A percentile compares a stretch with the other conserved stretches of the same genome.
Conservation (phyloP, 306 rosid species). For the Pterocarpus macrocarpus region DNA sequence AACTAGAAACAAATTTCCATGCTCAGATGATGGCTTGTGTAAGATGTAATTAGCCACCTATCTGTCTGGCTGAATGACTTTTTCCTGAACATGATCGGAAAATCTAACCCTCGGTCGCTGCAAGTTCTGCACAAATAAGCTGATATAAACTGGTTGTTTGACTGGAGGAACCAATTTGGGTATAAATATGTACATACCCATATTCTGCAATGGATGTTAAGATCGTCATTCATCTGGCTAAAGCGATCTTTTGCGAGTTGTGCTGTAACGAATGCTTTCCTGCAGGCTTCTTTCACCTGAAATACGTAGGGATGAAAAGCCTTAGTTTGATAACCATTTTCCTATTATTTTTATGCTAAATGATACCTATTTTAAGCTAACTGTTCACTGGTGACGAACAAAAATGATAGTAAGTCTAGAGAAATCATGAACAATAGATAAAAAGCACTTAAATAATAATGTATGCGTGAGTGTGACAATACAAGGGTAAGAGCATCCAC, state of each 20-base stretch:
- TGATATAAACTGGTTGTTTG: slow-evolving; percentile 15
- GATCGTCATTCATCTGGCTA: slow-evolving; percentile 71
- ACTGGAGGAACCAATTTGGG: slow-evolving; percentile 16
- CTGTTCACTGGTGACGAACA: neutral
- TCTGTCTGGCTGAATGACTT: slow-evolving; percentile 47
- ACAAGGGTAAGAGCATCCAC: slow-evolving; percentile 4
- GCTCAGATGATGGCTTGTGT: slow-evolving; percentile 3
- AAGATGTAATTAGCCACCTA: slow-evolving; percentile 16
- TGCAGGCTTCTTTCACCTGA: slow-evolving; percentile 83
- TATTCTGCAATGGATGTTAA: slow-evolving; percentile 74
- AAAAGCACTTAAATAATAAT: neutral
- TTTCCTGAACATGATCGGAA: slow-evolving; percentile 61
- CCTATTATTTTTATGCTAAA: neutral
- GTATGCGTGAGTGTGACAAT: neutral
- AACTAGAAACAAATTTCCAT: slow-evolving; percentile 17
- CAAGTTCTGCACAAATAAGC: slow-evolving; percentile 60
- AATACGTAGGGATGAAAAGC: slow-evolving; percentile 17
- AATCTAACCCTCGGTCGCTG: slow-evolving; percentile 78
- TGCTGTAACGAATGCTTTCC: slow-evolving; percentile 73
- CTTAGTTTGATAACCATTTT: slow-evolving; percentile 8
- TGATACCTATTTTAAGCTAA: neutral
- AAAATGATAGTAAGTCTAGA: neutral
- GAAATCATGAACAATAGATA: neutral
- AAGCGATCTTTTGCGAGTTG: slow-evolving; percentile 66
- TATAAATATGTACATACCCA: slow-evolving; percentile 51